A percentile compares a stretch with the other conserved stretches of the same genome.
Evolutionary conservation across 352 stramenopile genomes (phyloP).

Genomic region (Phytophthora ohioensis): DNA sequence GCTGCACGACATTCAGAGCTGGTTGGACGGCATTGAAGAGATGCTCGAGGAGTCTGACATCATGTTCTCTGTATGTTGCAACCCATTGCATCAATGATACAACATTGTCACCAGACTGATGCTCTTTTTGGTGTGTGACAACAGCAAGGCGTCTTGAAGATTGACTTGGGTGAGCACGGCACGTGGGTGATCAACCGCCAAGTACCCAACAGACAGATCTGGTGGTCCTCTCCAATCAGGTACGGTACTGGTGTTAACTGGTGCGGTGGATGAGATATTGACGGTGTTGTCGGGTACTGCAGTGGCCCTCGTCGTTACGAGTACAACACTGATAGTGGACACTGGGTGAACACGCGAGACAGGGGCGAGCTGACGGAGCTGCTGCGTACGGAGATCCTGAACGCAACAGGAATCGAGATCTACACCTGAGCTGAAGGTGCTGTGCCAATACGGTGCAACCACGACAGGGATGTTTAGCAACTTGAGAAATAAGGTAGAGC

Average conservation of each 20-base stretch:
- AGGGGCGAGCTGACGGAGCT: constrained; percentile 76
- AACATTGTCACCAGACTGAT: neutral
- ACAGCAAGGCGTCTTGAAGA: constrained; percentile 96
- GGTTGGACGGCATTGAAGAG: constrained; percentile 86
- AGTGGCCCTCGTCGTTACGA: constrained; percentile 92
- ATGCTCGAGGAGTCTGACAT: constrained; percentile 89
- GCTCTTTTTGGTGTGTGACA: neutral
- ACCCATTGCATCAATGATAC: neutral
- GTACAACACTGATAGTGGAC: constrained; percentile 68
- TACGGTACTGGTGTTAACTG: constrained; percentile 24
- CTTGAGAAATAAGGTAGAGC: constrained; percentile 20
- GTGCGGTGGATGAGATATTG: neutral
- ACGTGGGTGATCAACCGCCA: constrained; percentile 99
- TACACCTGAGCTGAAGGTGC: constrained; percentile 48
- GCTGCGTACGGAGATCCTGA: constrained; percentile 79
- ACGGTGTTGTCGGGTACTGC: constrained; percentile 3
- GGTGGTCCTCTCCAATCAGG: constrained; percentile 97
- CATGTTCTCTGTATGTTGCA: constrained; percentile 68
- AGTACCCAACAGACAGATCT: constrained; percentile 97
- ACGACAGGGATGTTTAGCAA: constrained; percentile 18
- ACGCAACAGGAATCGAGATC: constrained; percentile 84
- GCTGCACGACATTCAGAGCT: constrained; percentile 78
- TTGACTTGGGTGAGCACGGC: constrained; percentile 93
- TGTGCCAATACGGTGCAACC: constrained; percentile 1
- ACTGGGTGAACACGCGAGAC: constrained; percentile 89